Percentiles rank a stretch among this genome's conserved stretches.
Evolutionary conservation across 495 filamentous ascomycete species (phyloP).

Genomic region (Aspergillus cristatus): DNA sequence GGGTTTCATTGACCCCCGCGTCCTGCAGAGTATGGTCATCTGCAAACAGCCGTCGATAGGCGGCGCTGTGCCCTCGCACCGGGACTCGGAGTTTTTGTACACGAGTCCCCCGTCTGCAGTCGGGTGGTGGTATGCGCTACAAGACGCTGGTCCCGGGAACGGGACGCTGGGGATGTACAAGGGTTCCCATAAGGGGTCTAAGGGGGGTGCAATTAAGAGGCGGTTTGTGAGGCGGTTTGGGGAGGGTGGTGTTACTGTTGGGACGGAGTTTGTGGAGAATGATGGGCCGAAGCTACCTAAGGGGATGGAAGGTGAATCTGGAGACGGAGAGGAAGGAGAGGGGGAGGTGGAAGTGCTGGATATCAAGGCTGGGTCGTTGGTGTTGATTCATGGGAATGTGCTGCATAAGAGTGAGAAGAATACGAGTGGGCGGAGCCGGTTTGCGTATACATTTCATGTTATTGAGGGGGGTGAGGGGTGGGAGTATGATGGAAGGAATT

Average conservation of each 20-base stretch:
- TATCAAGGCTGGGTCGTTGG: conserved; percentile 79
- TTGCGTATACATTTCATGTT: conserved; percentile 96
- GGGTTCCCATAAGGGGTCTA: conserved; percentile 52
- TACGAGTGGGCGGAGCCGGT: conserved; percentile 69
- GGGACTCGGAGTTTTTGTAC: conserved; percentile 88
- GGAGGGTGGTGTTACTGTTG: conserved; percentile 15
- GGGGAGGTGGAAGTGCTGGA: conserved; percentile 60
- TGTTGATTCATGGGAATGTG: conserved; percentile 93
- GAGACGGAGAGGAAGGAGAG: conserved; percentile 28
- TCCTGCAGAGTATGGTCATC: conserved; percentile 94
- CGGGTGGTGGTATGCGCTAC: conserved; percentile 91
- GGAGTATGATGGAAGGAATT: conserved; percentile 80
- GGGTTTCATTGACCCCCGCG: conserved; percentile 62
- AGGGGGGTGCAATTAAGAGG: conserved; percentile 45
- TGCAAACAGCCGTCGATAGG: conserved; percentile 97
- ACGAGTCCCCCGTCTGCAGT: conserved; percentile 85
- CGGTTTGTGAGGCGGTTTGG: conserved; percentile 64
- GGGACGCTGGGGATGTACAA: conserved; percentile 78
- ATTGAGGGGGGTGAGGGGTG: conserved; percentile 72
- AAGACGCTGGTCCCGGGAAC: conserved; percentile 78
- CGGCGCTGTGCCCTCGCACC: conserved; percentile 76
- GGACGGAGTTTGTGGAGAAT: conserved; percentile 49
- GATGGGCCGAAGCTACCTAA: conserved; percentile 36
- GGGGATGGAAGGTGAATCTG: conserved; percentile 26
- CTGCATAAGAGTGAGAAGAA: conserved; percentile 96